Conservation (phyloP, 2,329 filamentous ascomycete species). For the Trichoderma atroviride region DNA sequence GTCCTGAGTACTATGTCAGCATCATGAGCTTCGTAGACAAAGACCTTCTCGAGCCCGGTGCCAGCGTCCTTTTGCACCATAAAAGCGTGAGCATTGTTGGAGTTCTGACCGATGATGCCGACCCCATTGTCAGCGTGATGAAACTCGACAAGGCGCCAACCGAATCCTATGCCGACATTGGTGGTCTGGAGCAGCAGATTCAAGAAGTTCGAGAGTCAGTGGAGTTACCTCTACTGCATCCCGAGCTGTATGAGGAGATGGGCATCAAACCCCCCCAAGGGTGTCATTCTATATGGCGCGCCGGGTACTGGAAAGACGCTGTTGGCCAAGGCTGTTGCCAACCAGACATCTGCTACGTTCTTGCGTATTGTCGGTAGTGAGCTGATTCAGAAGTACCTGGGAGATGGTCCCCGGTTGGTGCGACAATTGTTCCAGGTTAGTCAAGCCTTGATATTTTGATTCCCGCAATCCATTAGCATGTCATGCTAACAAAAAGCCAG, state of each 20-base stretch:
- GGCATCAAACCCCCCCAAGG: conserved; percentile 98
- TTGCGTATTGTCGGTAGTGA: conserved; percentile 95
- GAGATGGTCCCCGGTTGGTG: conserved; percentile 91
- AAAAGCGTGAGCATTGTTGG: conserved; percentile 98
- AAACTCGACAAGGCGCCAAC: conserved; percentile 98
- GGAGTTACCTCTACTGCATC: conserved; percentile 90
- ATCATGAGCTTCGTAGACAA: conserved; percentile 99
- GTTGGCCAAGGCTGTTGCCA: conserved; percentile 94
- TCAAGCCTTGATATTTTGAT: background rate
- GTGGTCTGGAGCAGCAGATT: conserved; percentile 91
- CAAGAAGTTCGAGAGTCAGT: conserved; percentile 98
- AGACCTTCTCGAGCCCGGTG: conserved; percentile 92
- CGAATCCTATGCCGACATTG: conserved; percentile 98
- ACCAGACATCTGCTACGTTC: conserved; percentile 98
- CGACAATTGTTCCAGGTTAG: conserved; percentile 88
- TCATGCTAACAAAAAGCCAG: conserved; percentile 42
- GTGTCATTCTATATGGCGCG: conserved; percentile 97
- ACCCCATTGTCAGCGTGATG: conserved; percentile 96
- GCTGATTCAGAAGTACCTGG: conserved; percentile 97
- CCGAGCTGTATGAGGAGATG: conserved; percentile 99
- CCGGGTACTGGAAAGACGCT: conserved; percentile 97
- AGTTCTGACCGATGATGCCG: conserved; percentile 93
- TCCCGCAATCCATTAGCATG: background rate
- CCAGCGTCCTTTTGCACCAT: conserved; percentile 92
- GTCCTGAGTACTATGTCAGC: conserved; percentile 97